Evolutionary conservation across 768 basidiomycete species (phyloP), one percentile per base, ranked within the genome.

Genomic region (Amanita rubescens): DNA sequence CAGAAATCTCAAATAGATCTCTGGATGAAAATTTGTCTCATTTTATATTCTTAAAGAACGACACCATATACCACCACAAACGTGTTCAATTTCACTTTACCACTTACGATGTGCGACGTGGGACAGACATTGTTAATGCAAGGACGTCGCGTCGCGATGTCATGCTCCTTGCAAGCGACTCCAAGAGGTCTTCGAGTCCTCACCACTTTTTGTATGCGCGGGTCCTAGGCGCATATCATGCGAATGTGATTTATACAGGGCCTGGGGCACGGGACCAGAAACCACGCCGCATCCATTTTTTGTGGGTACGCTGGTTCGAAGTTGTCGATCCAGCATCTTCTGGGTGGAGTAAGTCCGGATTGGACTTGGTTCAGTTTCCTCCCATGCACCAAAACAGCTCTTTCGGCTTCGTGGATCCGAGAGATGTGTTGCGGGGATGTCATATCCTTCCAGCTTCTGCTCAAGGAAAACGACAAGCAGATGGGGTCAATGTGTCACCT

Each of bases 371-470:
- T 11, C 60, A 61, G 0, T 78, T 72, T 43, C 50, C 75, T 3
- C 53, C 62, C 0, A 34, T 57, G 4, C 51, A 60, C 1, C 63
- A 67, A 19, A 25, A 51, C 0, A 55, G 60, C 0, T 63, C 71
- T 0, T 79, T 77, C 51, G 68, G 76, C 0, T 79, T 80, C 41
- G 14, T 79, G 0, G 67, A 78, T 58, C 78, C 78, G 0, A 52
- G 55, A 0, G 55, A 59, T 0, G 65, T 78, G 8, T 57, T 79
- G 6, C 58, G 70, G 0, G 69, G 59, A 0, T 60, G 57, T 1
- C 75, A 79, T 56, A 56, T 78, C 1, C 67, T 75, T 15, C 78
- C 74, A 0, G 71, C 59, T 0, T 78, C 74, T 46, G 33, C 51
- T 1, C 19, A 48, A 10, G 60, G 58, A 0, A 25, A 34, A 14